Base-by-base conservation (phyloP, 2,329 filamentous ascomycete genomes). In the Diaporthe caulivora region DNA sequence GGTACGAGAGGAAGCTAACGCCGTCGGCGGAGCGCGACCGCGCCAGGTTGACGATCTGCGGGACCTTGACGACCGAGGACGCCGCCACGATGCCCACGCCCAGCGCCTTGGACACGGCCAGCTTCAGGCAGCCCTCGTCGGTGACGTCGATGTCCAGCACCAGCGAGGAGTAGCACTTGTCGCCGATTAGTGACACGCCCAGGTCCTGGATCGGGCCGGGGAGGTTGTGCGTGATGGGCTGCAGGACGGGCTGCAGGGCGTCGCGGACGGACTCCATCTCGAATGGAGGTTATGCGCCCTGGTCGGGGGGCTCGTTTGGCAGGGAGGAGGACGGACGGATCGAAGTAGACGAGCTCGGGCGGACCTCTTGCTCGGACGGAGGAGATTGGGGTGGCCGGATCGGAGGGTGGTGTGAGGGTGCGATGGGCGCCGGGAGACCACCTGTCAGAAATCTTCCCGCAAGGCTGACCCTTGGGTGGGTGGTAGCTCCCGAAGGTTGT, bases 61-160 rank as follows among this genome's bases (percentile, higher is more conserved):
- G 97, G 34, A 99, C 92, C 86, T 99, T 99, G 87, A 99, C 95
- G 79, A 98, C 91, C 71, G 94, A 92, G 37, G 94, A 95, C 70
- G 95, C 95, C 77, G 90, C 93, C 81, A 99, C 95, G 84, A 99
- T 99, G 82, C 92, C 97, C 78, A 98, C 92, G 72, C 97, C 96
- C 21, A 99, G 92, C 3, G 89, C 95, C 86, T 99, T 99, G 80
- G 94, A 97, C 80, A 98, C 90, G 78, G 92, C 95, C 68, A 98
- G 91, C 81, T 97, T 97, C 79, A 98, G 86, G 87, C 97, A 99
- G 74, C 90, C 91, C 8, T 90, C 89, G 80, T 95, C 90, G 76
- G 91, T 89, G 79, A 93, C 87, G 85, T 97, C 93, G 81, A 99
- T 89, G 80, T 98, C 92, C 80, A 97, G 92, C 76, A 99, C 85